phyloP scores from a whole-genome alignment of 2,329 filamentous ascomycete genomes.

The Albifimbria verrucaria region DNA sequence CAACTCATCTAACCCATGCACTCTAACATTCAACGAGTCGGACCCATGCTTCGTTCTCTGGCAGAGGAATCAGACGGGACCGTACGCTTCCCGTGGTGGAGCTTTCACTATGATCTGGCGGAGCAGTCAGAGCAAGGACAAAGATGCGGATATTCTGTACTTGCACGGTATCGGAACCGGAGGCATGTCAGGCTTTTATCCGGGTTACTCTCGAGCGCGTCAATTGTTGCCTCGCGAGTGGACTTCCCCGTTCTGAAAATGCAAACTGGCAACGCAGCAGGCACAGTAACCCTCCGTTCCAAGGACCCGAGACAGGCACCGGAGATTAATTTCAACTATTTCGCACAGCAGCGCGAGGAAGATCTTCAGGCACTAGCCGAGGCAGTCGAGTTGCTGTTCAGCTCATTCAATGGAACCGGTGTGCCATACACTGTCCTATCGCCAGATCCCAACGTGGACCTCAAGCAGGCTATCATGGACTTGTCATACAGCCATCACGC shows the following conservation, averaged over 20 bases:
- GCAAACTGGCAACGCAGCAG: conserved; percentile 57
- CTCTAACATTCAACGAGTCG: not conserved
- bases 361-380: not conserved
- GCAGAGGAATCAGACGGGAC: not conserved
- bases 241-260: conserved; percentile 20
- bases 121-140: not conserved
- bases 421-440: not conserved
- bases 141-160: not conserved
- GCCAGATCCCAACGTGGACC: conserved; percentile 21
- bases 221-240: not conserved
- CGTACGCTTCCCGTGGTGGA: not conserved
- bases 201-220: not conserved
- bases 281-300: conserved; percentile 56
- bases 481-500: conserved; percentile 57
- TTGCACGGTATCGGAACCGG: not conserved
- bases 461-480: conserved; percentile 43
- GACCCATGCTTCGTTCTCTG: not conserved
- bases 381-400: not conserved
- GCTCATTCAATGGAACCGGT: not conserved
- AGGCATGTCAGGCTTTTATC: not conserved
- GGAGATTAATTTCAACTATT: conserved; percentile 58
- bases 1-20: too few species aligned
- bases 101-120: not conserved
- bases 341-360: conserved; percentile 25
- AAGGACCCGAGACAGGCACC: conserved; percentile 60